phyloP scores from a whole-genome alignment of 306 rosid species.

The Vicia sativa region DNA sequence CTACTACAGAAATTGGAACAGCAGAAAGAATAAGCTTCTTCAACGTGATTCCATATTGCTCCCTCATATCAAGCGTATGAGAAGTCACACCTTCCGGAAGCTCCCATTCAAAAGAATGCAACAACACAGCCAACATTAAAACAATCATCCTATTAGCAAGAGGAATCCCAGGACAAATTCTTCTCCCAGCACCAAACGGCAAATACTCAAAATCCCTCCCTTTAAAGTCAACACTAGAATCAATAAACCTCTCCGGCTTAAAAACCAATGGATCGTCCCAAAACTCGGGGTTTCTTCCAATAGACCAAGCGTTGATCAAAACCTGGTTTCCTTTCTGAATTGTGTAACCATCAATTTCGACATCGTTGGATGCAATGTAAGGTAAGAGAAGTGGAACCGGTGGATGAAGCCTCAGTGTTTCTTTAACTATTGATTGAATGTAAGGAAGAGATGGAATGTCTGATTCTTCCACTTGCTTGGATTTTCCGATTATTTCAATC shows the following conservation, averaged over 20 bases:
- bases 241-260: conserved; percentile 55
- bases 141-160: conserved; percentile 58
- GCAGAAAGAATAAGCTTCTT: conserved; percentile 57
- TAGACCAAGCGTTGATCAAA: conserved; percentile 60
- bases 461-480: conserved; percentile 49
- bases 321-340: conserved; percentile 54
- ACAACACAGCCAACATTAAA: conserved; percentile 51
- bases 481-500: conserved; percentile 34
- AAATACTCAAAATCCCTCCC: conserved; percentile 58
- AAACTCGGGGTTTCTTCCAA: conserved; percentile 49
- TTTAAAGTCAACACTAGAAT: conserved; percentile 42
- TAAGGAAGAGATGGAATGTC: conserved; percentile 53
- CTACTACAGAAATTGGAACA: conserved; percentile 31
- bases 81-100: conserved; percentile 51
- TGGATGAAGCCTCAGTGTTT: conserved; percentile 66
- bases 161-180: conserved; percentile 67
- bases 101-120: conserved; percentile 60
- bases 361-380: conserved; percentile 49
- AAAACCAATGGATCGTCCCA: conserved; percentile 52
- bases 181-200: conserved; percentile 67
- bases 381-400: conserved; percentile 64
- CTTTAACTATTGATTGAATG: conserved; percentile 57
- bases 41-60: conserved; percentile 61
- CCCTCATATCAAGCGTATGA: conserved; percentile 54
- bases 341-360: conserved; percentile 40